Conservation (phyloP, 108 stramenopile species). For the Nitzschia sp. region DNA sequence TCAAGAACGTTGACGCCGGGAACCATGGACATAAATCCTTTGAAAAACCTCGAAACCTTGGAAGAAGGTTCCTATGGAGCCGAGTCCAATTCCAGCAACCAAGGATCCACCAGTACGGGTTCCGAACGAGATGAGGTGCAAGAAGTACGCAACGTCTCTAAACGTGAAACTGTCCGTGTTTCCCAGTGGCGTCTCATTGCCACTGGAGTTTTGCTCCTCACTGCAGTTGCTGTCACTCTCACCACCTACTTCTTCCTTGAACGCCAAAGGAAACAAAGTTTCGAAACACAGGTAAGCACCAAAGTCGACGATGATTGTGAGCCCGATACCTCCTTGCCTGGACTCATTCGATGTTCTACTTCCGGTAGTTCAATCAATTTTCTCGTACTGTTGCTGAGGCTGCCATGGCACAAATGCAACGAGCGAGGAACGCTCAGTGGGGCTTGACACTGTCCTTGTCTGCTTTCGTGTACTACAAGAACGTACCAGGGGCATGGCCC, state of each 20-base stretch:
- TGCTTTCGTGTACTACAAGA: no score
- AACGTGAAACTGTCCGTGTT: neutral
- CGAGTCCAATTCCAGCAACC: no score
- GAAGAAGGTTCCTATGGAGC: no score
- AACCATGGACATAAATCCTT: no score
- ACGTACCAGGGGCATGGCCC: neutral
- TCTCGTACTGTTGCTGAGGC: neutral
- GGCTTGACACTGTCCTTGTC: neutral
- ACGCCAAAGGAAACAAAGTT: neutral
- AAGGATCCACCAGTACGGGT: no score
- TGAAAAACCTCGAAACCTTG: no score
- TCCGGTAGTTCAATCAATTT: conserved; percentile 1
- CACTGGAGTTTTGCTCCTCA: neutral
- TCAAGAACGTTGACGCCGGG: no score
- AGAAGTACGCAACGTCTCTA: neutral
- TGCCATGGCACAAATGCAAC: neutral
- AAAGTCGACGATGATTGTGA: no score
- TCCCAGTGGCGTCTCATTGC: neutral
- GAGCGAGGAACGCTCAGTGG: no score
- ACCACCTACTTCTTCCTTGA: neutral
- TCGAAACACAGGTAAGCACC: neutral
- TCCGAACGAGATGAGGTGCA: neutral
- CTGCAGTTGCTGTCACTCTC: neutral
- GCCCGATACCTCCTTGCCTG: neutral
- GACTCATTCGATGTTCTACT: no score